Conservation (phyloP, 1,139 yeast species). For the Blastobotrys elegans region DNA sequence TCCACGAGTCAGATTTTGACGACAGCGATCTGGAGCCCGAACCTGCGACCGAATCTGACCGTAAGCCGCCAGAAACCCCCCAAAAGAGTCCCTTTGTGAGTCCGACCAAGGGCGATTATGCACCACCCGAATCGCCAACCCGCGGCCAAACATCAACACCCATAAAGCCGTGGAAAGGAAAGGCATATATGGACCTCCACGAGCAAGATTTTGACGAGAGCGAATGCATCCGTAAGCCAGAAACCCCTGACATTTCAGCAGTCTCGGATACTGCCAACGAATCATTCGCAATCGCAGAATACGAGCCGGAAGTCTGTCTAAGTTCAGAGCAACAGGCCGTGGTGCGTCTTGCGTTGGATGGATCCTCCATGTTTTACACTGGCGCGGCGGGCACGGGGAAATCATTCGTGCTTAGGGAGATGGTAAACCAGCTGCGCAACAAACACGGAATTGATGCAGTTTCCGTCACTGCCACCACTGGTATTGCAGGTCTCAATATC, state of each 20-base stretch:
- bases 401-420: slow-evolving; percentile 60
- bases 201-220: neutral
- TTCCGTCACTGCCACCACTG: slow-evolving; percentile 73
- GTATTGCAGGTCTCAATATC: slow-evolving; percentile 75
- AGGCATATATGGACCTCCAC: neutral
- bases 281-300: too few relatives aligned
- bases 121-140: neutral
- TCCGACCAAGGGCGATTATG: neutral
- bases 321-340: slow-evolving; percentile 33
- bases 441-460: slow-evolving; percentile 38
- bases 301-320: neutral
- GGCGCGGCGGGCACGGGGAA: slow-evolving; percentile 98
- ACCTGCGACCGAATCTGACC: too few relatives aligned
- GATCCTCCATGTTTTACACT: slow-evolving; percentile 53
- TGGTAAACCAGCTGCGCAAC: slow-evolving; percentile 43
- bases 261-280: too few relatives aligned
- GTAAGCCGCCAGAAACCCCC: neutral
- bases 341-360: slow-evolving; percentile 16
- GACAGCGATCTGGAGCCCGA: too few relatives aligned
- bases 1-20: neutral
- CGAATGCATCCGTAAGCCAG: too few relatives aligned
- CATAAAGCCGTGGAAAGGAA: neutral
- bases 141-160: too few relatives aligned
- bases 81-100: neutral
- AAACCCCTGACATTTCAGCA: too few relatives aligned